These are phyloP conservation scores for Beauveria caledonica DNA, from an alignment of 2,329 filamentous ascomycete species.

Conservation along the genomic window DNA sequence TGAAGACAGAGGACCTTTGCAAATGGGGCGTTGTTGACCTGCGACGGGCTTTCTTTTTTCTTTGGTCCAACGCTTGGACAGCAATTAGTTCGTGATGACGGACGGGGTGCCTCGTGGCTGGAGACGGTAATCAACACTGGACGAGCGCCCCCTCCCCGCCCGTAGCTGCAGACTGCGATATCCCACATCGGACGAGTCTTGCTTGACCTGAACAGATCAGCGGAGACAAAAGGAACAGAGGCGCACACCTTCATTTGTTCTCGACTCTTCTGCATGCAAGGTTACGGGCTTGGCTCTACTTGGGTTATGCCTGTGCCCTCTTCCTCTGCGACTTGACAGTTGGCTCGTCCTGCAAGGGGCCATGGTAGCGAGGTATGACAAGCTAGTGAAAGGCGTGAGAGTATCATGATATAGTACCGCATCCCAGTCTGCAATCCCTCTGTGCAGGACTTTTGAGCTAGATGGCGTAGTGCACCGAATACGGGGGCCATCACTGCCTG, in stretches of 20 bases:
- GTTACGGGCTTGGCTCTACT: not conserved
- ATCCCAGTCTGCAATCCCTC: not conserved
- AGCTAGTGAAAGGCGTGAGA: not conserved
- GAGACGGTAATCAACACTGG: not conserved
- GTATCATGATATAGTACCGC: not conserved
- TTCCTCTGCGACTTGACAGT: not conserved
- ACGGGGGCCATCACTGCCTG: not conserved
- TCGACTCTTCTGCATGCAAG: not conserved
- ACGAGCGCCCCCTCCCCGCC: not conserved
- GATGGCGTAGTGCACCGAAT: not conserved
- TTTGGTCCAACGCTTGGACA: not conserved
- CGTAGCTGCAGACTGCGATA: not conserved
- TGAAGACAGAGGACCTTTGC: not conserved
- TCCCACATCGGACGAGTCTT: conserved; percentile 7
- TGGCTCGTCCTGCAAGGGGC: not conserved
- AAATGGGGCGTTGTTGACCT: not conserved
- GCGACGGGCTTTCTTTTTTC: not conserved
- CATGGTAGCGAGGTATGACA: not conserved
- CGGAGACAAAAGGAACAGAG: not conserved
- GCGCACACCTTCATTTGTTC: not conserved
- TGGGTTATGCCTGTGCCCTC: not conserved
- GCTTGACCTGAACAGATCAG: conserved; percentile 1
- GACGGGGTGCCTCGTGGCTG: not conserved
- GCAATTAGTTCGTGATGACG: not conserved
- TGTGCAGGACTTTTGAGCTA: not conserved